Evolutionary conservation across 2,329 filamentous ascomycete genomes (phyloP).

Genomic region (Polytolypa hystricis): DNA sequence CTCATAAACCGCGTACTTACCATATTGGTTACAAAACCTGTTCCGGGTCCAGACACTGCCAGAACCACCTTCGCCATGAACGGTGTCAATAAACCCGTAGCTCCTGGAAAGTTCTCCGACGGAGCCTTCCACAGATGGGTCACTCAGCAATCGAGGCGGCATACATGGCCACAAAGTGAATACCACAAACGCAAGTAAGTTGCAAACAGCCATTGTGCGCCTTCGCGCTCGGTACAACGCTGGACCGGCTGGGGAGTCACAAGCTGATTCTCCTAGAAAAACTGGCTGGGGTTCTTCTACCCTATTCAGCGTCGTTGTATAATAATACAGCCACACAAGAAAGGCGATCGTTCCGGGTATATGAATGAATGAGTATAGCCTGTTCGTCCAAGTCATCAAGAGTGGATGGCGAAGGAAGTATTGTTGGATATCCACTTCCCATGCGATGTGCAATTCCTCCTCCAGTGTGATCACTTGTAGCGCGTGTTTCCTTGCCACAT

Average conservation of each 20-base stretch:
- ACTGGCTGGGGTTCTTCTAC: slow-evolving; percentile 26
- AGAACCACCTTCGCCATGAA: slow-evolving; percentile 46
- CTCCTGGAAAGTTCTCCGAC: slow-evolving; percentile 49
- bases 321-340: slow-evolving; percentile 55
- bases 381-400: slow-evolving; percentile 58
- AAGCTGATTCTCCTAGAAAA: slow-evolving; percentile 7
- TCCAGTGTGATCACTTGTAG: slow-evolving; percentile 58
- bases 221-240: slow-evolving; percentile 45
- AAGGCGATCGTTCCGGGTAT: slow-evolving; percentile 67
- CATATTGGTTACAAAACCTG: slow-evolving; percentile 65
- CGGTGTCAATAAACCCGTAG: slow-evolving; percentile 49
- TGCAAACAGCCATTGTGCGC: slow-evolving; percentile 48
- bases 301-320: slow-evolving; percentile 53
- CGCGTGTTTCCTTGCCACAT: slow-evolving; percentile 57
- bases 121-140: slow-evolving; percentile 42
- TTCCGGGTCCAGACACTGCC: slow-evolving; percentile 63
- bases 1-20: slow-evolving; percentile 27
- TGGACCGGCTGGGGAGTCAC: slow-evolving; percentile 37
- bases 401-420: slow-evolving; percentile 44
- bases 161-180: slow-evolving; percentile 52
- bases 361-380: slow-evolving; percentile 66
- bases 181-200: slow-evolving; percentile 48
- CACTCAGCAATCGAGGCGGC: slow-evolving; percentile 47
- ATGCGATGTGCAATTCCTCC: slow-evolving; percentile 52
- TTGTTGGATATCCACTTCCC: slow-evolving; percentile 51